Evolutionary conservation across 306 rosid species (phyloP), one percentile per base, ranked within the genome.

Genomic region (Coriaria nepalensis): DNA sequence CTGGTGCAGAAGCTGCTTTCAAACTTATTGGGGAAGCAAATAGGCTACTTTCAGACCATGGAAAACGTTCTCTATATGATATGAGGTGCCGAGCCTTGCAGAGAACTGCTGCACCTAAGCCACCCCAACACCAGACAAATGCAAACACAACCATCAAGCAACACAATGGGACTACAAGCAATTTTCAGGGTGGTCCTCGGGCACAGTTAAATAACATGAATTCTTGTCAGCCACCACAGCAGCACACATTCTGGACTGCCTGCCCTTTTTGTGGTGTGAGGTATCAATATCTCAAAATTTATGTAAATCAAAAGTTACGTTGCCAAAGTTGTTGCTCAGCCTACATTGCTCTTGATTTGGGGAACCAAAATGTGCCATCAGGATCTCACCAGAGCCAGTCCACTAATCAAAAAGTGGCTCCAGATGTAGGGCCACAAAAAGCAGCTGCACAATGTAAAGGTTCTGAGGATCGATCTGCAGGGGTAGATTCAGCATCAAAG

Each of bases 1-100:
- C 77, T 40, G 93, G 97, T 71, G 94, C 97, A 0, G 97, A 88
- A 60, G 82, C 95, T 62, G 97, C 97, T 62, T 88, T 88, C 69
- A 88, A 88, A 67, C 62, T 81, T 57, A 67, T 83, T 38, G 93
- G 81, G 57, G 95, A 88, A 61, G 97, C 95, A 35, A 75, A 88
- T 57, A 76, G 83, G 65, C 47, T 81, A 20, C 78, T 88, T 44
- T 43, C 70, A 10, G 95, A 88, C 73, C 73, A 56, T 48, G 45
- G 50, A 6, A 83, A 61, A 52, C 93, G 95, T 5, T 34, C 53
- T 35, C 5, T 7, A 5, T 84, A 72, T 47, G 83, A 88, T 53
- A 38, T 40, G 43, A 88, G 47, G 43, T 55, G 35, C 50, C 62
- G 69, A 53, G 52, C 45, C 43, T 43, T 15, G 8, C 33, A 4